phyloP scores from a whole-genome alignment of 768 basidiomycete genomes.

The Serendipita indica region DNA sequence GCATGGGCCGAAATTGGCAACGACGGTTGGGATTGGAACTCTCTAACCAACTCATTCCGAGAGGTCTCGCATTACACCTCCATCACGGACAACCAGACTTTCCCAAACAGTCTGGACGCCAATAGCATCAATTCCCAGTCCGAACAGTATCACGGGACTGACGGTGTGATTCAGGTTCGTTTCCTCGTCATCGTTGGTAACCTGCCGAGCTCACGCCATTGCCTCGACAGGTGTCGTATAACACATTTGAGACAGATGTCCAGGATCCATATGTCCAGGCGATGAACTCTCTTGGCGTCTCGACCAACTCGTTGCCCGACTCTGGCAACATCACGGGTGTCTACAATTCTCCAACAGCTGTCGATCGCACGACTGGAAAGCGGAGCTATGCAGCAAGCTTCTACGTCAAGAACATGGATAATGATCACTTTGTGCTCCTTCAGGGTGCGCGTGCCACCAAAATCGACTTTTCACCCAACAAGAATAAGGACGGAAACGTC shows the following conservation, averaged over 20 bases:
- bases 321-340: conserved; percentile 11
- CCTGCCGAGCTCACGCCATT: background rate
- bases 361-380: conserved; percentile 10
- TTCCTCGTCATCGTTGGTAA: background rate
- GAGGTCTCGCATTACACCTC: background rate
- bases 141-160: conserved; percentile 9
- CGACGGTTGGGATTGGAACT: conserved; percentile 11
- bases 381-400: conserved; percentile 10
- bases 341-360: conserved; percentile 10
- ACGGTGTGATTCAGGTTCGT: conserved; percentile 10
- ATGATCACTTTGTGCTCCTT: conserved; percentile 10
- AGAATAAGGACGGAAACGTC: conserved; percentile 7
- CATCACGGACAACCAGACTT: background rate
- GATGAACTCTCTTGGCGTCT: conserved; percentile 9
- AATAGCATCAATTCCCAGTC: background rate
- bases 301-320: conserved; percentile 7
- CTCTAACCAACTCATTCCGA: conserved; percentile 8
- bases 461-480: conserved; percentile 5
- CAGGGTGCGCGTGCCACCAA: conserved; percentile 9
- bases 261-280: conserved; percentile 6
- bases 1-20: conserved; percentile 12
- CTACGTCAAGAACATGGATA: conserved; percentile 3
- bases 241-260: conserved; percentile 7
- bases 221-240: conserved; percentile 8
- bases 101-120: background rate